A percentile compares a stretch with the other conserved stretches of the same genome.
Conservation (phyloP, 257 asterid genomes). For the Ajuga chamaepitys region DNA sequence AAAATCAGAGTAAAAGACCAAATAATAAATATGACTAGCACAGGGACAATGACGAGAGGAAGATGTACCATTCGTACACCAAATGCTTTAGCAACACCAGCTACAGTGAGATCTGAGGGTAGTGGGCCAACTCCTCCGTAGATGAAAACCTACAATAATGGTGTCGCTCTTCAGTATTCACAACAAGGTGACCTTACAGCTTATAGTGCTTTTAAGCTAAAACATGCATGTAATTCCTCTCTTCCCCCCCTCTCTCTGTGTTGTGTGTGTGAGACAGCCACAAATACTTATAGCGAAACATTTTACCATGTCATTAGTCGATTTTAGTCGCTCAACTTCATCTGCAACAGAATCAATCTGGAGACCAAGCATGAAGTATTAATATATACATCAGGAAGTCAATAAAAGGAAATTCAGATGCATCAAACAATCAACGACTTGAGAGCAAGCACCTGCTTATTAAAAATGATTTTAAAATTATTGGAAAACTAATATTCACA, state of each 20-base stretch:
- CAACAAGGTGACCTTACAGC: neutral
- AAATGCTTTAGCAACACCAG: conserved; percentile 96
- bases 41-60: neutral
- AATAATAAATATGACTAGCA: no score
- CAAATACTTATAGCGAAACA: neutral
- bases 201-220: neutral
- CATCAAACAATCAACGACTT: no score
- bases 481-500: no score
- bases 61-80: conserved; percentile 74
- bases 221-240: neutral
- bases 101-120: conserved; percentile 82
- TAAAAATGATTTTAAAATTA: no score
- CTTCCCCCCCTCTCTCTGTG: no score
- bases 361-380: conserved; percentile 1
- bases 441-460: neutral
- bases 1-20: no score
- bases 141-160: conserved; percentile 56
- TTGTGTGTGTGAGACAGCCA: no score
- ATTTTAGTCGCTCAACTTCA: conserved; percentile 74
- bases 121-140: conserved; percentile 89
- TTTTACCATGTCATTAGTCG: conserved; percentile 69
- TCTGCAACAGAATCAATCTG: conserved; percentile 94
- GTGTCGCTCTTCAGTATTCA: neutral
- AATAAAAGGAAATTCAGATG: conserved; percentile 13
- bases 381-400: neutral